Conservation (phyloP, 345 rosid species). For the Brassica nigra region DNA sequence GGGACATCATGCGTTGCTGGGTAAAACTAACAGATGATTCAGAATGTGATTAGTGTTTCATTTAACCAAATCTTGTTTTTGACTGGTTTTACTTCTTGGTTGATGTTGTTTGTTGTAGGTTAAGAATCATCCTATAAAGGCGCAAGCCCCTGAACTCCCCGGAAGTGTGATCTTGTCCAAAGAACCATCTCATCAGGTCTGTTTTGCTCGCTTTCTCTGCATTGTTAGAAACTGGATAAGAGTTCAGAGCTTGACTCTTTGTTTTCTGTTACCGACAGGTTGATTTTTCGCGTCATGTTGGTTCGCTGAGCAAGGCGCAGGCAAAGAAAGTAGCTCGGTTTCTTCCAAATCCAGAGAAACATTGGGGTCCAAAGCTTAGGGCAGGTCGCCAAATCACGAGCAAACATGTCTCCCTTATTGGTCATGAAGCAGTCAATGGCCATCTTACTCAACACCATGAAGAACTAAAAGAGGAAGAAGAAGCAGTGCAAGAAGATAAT, state of each 20-base stretch:
- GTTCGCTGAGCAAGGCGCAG: slow-evolving; percentile 94
- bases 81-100: not conserved
- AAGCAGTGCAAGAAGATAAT: slow-evolving; percentile 11
- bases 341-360: slow-evolving; percentile 95
- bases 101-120: slow-evolving; percentile 49
- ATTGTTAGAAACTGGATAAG: not conserved
- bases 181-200: slow-evolving; percentile 76
- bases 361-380: slow-evolving; percentile 94
- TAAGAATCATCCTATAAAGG: slow-evolving; percentile 88
- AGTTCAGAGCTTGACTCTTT: slow-evolving; percentile 6
- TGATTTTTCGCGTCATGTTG: slow-evolving; percentile 81
- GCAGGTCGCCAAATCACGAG: slow-evolving; percentile 91
- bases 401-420: slow-evolving; percentile 87
- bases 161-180: slow-evolving; percentile 72
- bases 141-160: slow-evolving; percentile 73
- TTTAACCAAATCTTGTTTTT: slow-evolving; percentile 58
- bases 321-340: slow-evolving; percentile 89
- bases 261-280: slow-evolving; percentile 46
- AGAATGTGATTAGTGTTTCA: slow-evolving; percentile 55
- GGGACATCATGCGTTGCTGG: slow-evolving; percentile 99
- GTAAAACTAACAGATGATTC: slow-evolving; percentile 70
- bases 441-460: slow-evolving; percentile 49
- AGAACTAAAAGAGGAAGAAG: slow-evolving; percentile 29
- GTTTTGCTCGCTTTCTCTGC: not conserved
- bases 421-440: slow-evolving; percentile 77